Base-by-base conservation (phyloP, 2,329 filamentous ascomycete genomes). In the Diaporthe vexans region DNA sequence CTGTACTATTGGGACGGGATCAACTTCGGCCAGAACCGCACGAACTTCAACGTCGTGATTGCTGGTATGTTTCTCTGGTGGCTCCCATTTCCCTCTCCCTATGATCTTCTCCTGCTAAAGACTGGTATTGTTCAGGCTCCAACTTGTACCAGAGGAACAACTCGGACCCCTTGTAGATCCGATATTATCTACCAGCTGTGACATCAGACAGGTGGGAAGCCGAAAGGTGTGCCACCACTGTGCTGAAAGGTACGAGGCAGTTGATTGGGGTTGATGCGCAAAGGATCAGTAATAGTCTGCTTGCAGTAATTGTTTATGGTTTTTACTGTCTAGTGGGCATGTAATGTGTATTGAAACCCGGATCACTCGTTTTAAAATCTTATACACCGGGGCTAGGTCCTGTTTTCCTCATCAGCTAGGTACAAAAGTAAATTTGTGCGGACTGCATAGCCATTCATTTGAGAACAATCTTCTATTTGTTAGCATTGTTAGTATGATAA, bases 101-200 rank as follows among this genome's bases (percentile, higher is more conserved):
- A 1, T 17, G 1, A 15, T 10, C 13, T 43, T 43, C 15, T 17
- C 40, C 15, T 15, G 40, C 26, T 24, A 40, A 17, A 29, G 29
- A 26, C 46, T 67, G 46, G 52, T 29, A 3, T 11, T 19, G 11
- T 24, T 0, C 19, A 67, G 61, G 61, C 7, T 67, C 61, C 61
- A 67, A 67, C 61, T 11, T 52, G 61, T 67, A 52, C 21, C 61
- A 67, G 61, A 67, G 61, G 29, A 67, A 67, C 61, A 52, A 67
- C 61, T 10, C 29, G 5, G 61, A 67, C 5, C 11, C 43, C 6
- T 33, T 37, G 19, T 67, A 52, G 46, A n/a, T 11, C 0, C 0
- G 10, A 1, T 1, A 1, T 1, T 13, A 58, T 10, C 19, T 21
- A 2, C 13, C 37, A 40, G 21, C 19, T 24, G 24, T 1, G 43